Evolutionary conservation across 1,284 basidiomycete species (phyloP).

Genomic region (Cutaneotrichosporon dermatis): DNA sequence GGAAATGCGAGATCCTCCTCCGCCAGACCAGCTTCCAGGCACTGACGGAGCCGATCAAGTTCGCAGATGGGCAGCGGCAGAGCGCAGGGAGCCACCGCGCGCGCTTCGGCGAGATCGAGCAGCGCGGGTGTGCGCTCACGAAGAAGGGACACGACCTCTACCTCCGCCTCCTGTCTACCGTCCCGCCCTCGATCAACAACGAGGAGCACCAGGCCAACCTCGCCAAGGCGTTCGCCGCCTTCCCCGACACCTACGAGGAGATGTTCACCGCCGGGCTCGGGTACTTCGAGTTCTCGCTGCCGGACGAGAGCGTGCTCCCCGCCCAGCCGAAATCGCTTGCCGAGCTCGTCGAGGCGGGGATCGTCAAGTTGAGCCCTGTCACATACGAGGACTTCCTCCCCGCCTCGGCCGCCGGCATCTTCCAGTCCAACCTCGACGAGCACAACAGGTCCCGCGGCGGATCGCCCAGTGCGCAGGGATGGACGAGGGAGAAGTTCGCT

Average conservation of each 20-base stretch:
- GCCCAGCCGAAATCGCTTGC: background rate
- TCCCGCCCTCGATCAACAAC: slow-evolving; percentile 31
- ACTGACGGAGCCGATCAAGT: slow-evolving; percentile 46
- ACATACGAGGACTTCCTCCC: slow-evolving; percentile 52
- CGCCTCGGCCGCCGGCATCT: slow-evolving; percentile 51
- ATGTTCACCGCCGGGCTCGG: slow-evolving; percentile 34
- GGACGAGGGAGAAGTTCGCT: slow-evolving; percentile 22
- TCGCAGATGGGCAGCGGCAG: slow-evolving; percentile 22
- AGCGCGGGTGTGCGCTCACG: slow-evolving; percentile 48
- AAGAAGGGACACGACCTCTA: slow-evolving; percentile 43
- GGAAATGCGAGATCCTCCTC: slow-evolving; percentile 45
- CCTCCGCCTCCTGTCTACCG: slow-evolving; percentile 29
- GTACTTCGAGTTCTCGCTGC: slow-evolving; percentile 35
- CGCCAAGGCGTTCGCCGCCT: slow-evolving; percentile 25
- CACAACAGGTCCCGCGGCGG: slow-evolving; percentile 11
- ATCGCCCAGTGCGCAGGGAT: slow-evolving; percentile 9
- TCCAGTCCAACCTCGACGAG: slow-evolving; percentile 47
- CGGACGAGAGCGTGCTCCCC: background rate
- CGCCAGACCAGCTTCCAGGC: slow-evolving; percentile 51
- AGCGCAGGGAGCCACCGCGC: slow-evolving; percentile 45
- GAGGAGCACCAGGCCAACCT: slow-evolving; percentile 40
- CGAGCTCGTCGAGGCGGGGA: slow-evolving; percentile 34
- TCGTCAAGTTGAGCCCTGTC: slow-evolving; percentile 40
- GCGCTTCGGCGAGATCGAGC: slow-evolving; percentile 52
- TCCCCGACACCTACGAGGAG: slow-evolving; percentile 36